A percentile compares a stretch with the other conserved stretches of the same genome.
These are phyloP conservation scores for Ceratocystiopsis minuta DNA, from an alignment of 2,329 filamentous ascomycete genomes.

Conservation along the genomic window DNA sequence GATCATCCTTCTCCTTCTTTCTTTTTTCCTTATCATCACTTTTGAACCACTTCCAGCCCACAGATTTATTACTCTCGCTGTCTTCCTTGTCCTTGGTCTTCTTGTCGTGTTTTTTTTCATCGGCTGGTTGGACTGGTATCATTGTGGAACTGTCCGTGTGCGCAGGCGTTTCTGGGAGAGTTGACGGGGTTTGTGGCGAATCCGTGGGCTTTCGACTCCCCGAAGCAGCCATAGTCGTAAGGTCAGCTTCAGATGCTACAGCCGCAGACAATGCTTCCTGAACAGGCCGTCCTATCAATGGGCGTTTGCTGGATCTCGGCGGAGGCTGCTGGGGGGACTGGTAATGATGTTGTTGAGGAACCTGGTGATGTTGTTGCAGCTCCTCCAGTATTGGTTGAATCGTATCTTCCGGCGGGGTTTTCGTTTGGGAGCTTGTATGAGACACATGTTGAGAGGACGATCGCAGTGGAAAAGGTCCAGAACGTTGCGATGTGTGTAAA, in stretches of 20 bases:
- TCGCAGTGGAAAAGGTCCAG: slow-evolving; percentile 29
- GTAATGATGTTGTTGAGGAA: slow-evolving; percentile 3
- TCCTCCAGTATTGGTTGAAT: slow-evolving; percentile 11
- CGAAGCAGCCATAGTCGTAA: neutral
- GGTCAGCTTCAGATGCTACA: neutral
- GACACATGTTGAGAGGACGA: slow-evolving; percentile 35
- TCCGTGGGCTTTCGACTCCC: slow-evolving; percentile 40
- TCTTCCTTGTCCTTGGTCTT: slow-evolving; percentile 55
- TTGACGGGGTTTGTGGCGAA: slow-evolving; percentile 45
- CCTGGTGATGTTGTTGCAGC: slow-evolving; percentile 6
- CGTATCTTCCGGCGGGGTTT: neutral
- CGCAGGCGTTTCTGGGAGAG: slow-evolving; percentile 41
- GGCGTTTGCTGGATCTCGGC: slow-evolving; percentile 16
- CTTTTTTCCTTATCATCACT: slow-evolving; percentile 62
- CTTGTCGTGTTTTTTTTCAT: slow-evolving; percentile 59
- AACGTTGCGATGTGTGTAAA: slow-evolving; percentile 4
- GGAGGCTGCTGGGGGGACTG: slow-evolving; percentile 13
- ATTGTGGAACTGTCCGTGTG: slow-evolving; percentile 65
- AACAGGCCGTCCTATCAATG: slow-evolving; percentile 4
- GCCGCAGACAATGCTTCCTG: slow-evolving; percentile 7
- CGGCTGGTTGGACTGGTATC: slow-evolving; percentile 51
- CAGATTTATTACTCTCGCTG: slow-evolving; percentile 51
- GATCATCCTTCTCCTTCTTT: slow-evolving; percentile 38
- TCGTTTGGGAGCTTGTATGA: slow-evolving; percentile 20
- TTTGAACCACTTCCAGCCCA: slow-evolving; percentile 68